Base-by-base conservation (phyloP, 805 yeast species). In the Yarrowia sp. region DNA sequence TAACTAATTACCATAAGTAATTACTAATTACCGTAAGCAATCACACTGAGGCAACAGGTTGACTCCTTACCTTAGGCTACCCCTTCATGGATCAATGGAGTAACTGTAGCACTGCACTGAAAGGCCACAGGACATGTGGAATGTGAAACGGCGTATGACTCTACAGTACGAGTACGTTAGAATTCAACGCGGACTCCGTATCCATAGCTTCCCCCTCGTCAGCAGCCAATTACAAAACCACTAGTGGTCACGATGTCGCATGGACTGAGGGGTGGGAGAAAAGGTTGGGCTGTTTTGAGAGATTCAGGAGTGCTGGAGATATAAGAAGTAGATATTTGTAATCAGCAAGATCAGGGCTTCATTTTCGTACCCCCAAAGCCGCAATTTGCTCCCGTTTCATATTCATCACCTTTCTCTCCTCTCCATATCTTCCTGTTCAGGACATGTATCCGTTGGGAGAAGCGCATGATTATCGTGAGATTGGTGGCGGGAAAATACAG, bases 221-320 rank as follows among this genome's bases (percentile, higher is more conserved):
- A 47, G 52, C 52, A 50, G 56, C 56, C 56, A 50, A 50, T 50
- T 34, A 34, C 30, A 34, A 34, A 50, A 50, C 56, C 56, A 50
- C 56, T 50, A 50, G 56, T 50, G 39, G 56, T 50, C 56, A 50
- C 56, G 56, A 50, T 50, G 56, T 50, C 10, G 40, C 42, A 17
- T 34, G 17, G 12, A 13, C 34, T 7, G 7, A 9, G n/a, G 14
- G 10, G 50, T 30, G 50, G 50, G 30, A 40, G 15, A 40, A 40
- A 9, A 1, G 17, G 15, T 4, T 7, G 7, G 24, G 15, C n/a
- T 12, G 6, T 19, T n/a, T 15, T 3, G 30, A 7, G 7, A 2
- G 30, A 7, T 50, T 10, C 1, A 34, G 42, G 2, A 6, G 6
- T 10, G 30, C 0, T 34, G n/a, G 12, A 34, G 30, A 7, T 0